Evolutionary conservation across 305 asterid genomes (phyloP), one percentile per base, ranked within the genome.

Genomic region (Fraxinus floribunda): DNA sequence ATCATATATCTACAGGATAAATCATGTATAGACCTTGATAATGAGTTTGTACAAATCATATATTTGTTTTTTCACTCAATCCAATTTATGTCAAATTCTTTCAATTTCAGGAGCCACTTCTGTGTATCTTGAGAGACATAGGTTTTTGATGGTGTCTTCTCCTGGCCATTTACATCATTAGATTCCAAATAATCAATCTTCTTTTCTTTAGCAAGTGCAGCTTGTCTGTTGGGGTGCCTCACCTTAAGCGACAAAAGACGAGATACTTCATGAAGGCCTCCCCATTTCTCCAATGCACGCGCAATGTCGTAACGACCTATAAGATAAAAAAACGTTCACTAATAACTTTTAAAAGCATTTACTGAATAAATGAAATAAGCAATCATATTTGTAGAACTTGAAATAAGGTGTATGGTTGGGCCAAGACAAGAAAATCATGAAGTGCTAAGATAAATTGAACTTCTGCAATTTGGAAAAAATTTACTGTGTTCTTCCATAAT

Each of bases 271-370:
- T 93, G 98, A 73, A 93, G 87, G 78, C 98, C 98, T 80, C 98
- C 98, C 98, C 98, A 95, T 92, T 94, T 95, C 91, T 95, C 98
- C 88, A 95, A 83, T 22, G 98, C 98, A 5, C 98, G 92, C 1
- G 97, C 98, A 81, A 95, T 93, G 89, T 93, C 98, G 9, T 90
- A 93, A 1, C 98, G 98, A 70, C 98, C 98, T 92, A 83, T 36
- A 78, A 5, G 13, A 81, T 60, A 15, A 15, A 15, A 15, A 82
- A 75, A 20, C 11, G 5, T 7, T 36, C 2, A 13, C 11, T 11
- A 79, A 29, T 29, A 60, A 79, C 34, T 41, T 64, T 79, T 46
- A 35, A 74, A 71, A 77, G 34, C 41, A 39, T 70, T 62, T 15
- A 62, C 32, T 1, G 44, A 44, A 24, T 4, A 76, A 13, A 70